Percentiles rank a stretch among this genome's conserved stretches.
Conservation (phyloP, 352 stramenopile species). For the Peronospora destructor region DNA sequence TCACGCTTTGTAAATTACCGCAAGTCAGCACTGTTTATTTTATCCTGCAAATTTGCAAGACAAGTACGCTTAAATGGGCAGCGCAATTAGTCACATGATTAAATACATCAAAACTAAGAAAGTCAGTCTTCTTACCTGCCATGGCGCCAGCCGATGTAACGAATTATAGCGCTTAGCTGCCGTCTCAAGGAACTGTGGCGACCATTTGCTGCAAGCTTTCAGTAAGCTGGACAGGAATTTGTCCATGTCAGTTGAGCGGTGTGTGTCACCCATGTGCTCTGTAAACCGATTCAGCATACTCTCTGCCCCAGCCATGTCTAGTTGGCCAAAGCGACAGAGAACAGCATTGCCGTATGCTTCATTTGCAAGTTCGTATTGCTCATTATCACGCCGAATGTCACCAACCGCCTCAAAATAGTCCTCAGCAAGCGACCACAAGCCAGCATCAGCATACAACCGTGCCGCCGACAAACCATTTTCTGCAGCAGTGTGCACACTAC, state of each 20-base stretch:
- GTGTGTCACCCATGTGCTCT: conserved; percentile 24
- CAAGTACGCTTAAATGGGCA: conserved; percentile 38
- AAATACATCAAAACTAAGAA: background rate
- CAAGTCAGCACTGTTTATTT: conserved; percentile 46
- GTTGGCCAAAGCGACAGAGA: conserved; percentile 48
- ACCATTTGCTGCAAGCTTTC: conserved; percentile 56
- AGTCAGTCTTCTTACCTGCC: conserved; percentile 43
- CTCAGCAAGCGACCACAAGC: conserved; percentile 47
- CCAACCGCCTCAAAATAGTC: conserved; percentile 50
- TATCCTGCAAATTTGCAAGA: conserved; percentile 43
- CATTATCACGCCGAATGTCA: conserved; percentile 36
- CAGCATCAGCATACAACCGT: conserved; percentile 42
- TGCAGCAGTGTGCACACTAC: conserved; percentile 36
- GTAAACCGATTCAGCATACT: conserved; percentile 42
- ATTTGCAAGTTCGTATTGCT: conserved; percentile 33
- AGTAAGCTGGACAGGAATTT: conserved; percentile 45
- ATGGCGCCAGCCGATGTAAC: conserved; percentile 39
- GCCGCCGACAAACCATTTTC: conserved; percentile 50
- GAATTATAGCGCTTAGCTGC: conserved; percentile 47
- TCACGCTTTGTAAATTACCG: conserved; percentile 24
- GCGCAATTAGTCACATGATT: background rate
- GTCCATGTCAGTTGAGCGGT: conserved; percentile 44
- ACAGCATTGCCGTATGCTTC: conserved; percentile 56
- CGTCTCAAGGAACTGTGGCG: conserved; percentile 37
- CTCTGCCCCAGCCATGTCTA: conserved; percentile 52